Conservation (phyloP, 2,329 filamentous ascomycete genomes). For the Tricladium varicosporioides region DNA sequence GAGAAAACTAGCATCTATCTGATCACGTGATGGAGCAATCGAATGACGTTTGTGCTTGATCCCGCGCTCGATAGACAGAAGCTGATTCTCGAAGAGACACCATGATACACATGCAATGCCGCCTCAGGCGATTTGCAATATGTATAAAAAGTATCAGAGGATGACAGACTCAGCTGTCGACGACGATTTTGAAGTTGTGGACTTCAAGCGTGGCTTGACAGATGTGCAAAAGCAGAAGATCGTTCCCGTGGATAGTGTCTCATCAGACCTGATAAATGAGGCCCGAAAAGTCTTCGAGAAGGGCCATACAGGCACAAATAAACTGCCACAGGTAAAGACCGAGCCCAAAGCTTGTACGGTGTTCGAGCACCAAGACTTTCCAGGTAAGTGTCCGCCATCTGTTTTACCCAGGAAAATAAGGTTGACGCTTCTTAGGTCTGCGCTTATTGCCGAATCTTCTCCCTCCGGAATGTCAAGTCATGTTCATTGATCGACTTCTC, state of each 20-base stretch:
- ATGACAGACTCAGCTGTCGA: conserved; percentile 27
- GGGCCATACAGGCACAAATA: background rate
- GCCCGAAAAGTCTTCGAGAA: conserved; percentile 22
- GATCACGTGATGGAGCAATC: no score
- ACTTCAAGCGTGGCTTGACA: conserved; percentile 31
- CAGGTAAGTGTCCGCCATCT: conserved; percentile 19
- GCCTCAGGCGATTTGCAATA: conserved; percentile 32
- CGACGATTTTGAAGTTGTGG: conserved; percentile 29
- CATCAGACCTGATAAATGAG: conserved; percentile 23
- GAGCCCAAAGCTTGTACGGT: conserved; percentile 24
- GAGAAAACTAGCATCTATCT: no score
- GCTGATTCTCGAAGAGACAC: conserved; percentile 11
- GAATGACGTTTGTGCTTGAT: no score
- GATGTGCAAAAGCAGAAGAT: conserved; percentile 26
- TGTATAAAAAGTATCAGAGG: conserved; percentile 34
- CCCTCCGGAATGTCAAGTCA: conserved; percentile 65
- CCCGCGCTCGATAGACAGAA: no score
- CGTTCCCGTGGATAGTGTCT: conserved; percentile 21
- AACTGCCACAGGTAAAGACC: background rate
- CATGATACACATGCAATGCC: conserved; percentile 36
- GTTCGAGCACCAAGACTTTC: conserved; percentile 33
- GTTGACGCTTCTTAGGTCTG: conserved; percentile 39
- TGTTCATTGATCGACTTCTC: conserved; percentile 70
- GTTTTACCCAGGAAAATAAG: background rate
- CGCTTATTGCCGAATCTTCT: conserved; percentile 74